These are phyloP conservation scores for Cucumis hystrix DNA, from an alignment of 306 rosid genomes.

Conservation along the genomic window DNA sequence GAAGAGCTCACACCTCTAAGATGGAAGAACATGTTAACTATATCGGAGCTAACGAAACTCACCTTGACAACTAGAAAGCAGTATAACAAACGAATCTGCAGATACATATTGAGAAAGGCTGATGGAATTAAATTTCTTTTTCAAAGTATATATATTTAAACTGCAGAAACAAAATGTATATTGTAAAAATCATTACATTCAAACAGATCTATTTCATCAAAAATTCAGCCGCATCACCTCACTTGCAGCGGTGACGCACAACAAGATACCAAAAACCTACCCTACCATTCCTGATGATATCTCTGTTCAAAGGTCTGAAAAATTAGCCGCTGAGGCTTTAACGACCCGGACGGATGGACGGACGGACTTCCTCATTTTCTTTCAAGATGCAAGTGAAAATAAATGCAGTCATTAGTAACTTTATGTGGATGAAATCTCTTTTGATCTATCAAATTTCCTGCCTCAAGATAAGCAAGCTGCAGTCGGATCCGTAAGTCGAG, in stretches of 20 bases:
- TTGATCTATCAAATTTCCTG: slow-evolving; percentile 27
- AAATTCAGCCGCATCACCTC: background rate
- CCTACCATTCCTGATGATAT: slow-evolving; percentile 31
- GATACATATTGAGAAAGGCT: background rate
- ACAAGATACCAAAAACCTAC: slow-evolving; percentile 32
- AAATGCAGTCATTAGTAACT: slow-evolving; percentile 15
- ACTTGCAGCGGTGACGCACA: slow-evolving; percentile 1
- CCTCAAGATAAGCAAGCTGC: slow-evolving; percentile 22
- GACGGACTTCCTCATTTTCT: slow-evolving; percentile 6
- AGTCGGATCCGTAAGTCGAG: slow-evolving; percentile 8
- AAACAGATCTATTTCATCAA: slow-evolving; percentile 27
- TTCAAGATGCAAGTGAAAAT: background rate
- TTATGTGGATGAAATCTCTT: slow-evolving; percentile 17
- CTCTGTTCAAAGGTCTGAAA: slow-evolving; percentile 30
- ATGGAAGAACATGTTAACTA: too few species aligned
- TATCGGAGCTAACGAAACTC: too few species aligned
- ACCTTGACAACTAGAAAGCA: background rate
- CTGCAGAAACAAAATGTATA: slow-evolving; percentile 3
- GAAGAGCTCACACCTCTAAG: too few species aligned
- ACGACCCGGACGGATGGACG: background rate
- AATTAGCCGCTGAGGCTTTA: background rate
- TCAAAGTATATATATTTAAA: background rate
- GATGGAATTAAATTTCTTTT: background rate
- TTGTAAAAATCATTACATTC: slow-evolving; percentile 16
- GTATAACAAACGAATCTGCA: background rate